A percentile compares a stretch with the other conserved stretches of the same genome.
These are phyloP conservation scores for Prunus fruticosa DNA, from an alignment of 306 rosid genomes.

Conservation along the genomic window DNA sequence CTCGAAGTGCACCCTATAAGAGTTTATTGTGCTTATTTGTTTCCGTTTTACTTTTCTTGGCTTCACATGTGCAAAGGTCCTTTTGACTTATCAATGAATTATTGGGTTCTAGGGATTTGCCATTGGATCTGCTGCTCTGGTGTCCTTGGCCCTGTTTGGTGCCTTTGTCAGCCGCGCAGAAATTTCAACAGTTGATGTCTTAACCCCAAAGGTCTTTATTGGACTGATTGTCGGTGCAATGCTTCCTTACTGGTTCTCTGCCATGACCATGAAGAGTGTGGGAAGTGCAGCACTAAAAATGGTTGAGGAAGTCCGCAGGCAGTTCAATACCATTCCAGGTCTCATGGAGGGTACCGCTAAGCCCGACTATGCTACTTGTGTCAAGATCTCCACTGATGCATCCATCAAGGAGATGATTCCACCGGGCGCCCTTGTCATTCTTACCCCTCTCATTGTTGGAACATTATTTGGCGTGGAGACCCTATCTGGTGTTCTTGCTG, in stretches of 20 bases:
- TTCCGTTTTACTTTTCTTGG: background rate
- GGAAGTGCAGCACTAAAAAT: constrained; percentile 83
- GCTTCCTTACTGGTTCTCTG: constrained; percentile 94
- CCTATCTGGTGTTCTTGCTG: constrained; percentile 73
- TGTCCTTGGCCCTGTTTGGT: constrained; percentile 72
- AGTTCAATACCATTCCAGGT: constrained; percentile 74
- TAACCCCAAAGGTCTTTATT: constrained; percentile 84
- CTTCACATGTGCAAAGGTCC: background rate
- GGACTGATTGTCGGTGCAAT: constrained; percentile 75
- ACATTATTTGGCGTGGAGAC: constrained; percentile 72
- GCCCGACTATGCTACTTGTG: constrained; percentile 81
- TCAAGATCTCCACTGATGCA: constrained; percentile 83
- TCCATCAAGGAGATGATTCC: constrained; percentile 89
- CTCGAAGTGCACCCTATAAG: background rate
- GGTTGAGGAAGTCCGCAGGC: constrained; percentile 91
- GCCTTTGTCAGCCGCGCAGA: constrained; percentile 75
- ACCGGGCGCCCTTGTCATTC: constrained; percentile 84
- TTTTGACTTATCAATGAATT: background rate
- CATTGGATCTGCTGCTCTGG: constrained; percentile 75
- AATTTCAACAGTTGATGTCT: constrained; percentile 67
- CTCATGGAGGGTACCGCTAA: constrained; percentile 66
- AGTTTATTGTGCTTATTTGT: background rate
- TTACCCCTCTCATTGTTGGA: constrained; percentile 78
- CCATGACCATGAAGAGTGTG: constrained; percentile 92
- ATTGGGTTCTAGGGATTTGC: constrained; percentile 59